Conservation (phyloP, 192 early-diverging fungal species). For the Endogone sp. region DNA sequence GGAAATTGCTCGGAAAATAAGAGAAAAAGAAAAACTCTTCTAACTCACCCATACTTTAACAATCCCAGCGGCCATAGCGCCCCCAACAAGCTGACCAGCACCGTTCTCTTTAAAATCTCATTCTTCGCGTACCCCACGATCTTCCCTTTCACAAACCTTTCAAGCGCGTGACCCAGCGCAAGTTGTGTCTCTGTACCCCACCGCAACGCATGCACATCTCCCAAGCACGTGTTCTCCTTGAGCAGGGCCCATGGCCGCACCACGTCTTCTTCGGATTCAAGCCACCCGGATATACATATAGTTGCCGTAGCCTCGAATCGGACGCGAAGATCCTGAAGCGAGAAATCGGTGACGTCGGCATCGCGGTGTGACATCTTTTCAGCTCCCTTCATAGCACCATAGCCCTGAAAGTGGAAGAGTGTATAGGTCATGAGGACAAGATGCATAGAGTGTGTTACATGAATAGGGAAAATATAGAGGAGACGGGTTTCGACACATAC, state of each 20-base stretch:
- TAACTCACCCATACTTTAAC: constrained; percentile 76
- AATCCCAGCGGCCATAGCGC: constrained; percentile 76
- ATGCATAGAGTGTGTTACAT: too few relatives aligned
- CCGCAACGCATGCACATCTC: neutral
- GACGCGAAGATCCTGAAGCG: neutral
- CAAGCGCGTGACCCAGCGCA: neutral
- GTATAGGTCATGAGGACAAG: too few relatives aligned
- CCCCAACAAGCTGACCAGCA: constrained; percentile 74
- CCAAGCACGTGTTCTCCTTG: neutral
- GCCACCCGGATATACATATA: constrained; percentile 1
- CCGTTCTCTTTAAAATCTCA: constrained; percentile 85
- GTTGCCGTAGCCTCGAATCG: neutral
- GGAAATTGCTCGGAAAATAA: too few relatives aligned
- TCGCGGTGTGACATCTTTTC: neutral
- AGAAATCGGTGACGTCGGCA: neutral
- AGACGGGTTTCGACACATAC: constrained; percentile 66
- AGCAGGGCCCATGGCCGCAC: neutral
- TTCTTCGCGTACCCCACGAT: neutral
- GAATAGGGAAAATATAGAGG: constrained; percentile 55
- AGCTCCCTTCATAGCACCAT: neutral
- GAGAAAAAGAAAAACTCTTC: too few relatives aligned
- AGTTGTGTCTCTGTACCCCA: constrained; percentile 1
- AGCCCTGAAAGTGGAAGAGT: too few relatives aligned
- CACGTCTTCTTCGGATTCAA: neutral
- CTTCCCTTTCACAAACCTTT: neutral